These are phyloP conservation scores for Fusarium oligoseptatum DNA, from an alignment of 2,329 filamentous ascomycete species.

Conservation along the genomic window DNA sequence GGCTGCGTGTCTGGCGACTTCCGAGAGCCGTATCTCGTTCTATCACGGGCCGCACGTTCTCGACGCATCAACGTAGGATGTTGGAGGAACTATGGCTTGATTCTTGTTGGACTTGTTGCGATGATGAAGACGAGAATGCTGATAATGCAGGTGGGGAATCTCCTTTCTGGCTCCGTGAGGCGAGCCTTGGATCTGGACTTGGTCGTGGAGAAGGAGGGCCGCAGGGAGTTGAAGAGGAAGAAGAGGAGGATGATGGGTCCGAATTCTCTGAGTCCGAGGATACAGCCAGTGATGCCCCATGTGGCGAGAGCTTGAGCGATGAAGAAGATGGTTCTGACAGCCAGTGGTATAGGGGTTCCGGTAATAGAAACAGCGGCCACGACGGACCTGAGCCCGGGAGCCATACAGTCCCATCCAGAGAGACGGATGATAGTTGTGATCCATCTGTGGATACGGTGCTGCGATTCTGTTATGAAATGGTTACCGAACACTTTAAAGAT, in stretches of 20 bases:
- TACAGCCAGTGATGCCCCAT: neutral
- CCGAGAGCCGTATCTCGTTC: neutral
- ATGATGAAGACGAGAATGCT: neutral
- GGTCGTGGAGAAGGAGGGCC: neutral
- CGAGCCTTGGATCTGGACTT: neutral
- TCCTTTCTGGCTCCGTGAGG: neutral
- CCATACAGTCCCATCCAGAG: neutral
- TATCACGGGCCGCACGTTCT: neutral
- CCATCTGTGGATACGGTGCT: neutral
- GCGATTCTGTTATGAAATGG: neutral
- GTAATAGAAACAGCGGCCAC: neutral
- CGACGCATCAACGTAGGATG: neutral
- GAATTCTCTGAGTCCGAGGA: neutral
- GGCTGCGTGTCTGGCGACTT: neutral
- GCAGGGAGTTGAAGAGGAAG: neutral
- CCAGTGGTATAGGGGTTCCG: neutral
- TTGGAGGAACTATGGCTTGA: neutral
- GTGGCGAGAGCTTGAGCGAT: neutral
- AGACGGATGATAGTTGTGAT: neutral
- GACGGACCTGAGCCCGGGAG: neutral
- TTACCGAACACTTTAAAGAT: neutral
- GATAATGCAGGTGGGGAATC: neutral
- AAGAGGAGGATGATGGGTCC: neutral
- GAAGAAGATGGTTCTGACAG: neutral
- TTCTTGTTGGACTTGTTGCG: neutral